Conservation (phyloP, 345 rosid genomes). For the Corymbia maculata region DNA sequence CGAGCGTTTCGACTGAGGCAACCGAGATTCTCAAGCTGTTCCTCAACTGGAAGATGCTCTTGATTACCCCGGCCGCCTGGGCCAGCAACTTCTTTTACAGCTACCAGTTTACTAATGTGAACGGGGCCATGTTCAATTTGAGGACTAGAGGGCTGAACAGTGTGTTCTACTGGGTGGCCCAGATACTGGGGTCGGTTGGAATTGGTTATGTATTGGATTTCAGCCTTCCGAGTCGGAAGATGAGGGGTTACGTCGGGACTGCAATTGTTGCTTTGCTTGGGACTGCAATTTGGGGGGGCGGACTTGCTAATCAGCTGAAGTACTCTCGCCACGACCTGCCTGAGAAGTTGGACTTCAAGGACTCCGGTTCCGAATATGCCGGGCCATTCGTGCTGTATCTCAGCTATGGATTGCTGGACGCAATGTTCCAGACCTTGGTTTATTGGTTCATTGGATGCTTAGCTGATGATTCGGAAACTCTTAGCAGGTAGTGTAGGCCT, state of each 20-base stretch:
- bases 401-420: slow-evolving; percentile 72
- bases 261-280: slow-evolving; percentile 47
- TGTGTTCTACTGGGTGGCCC: slow-evolving; percentile 85
- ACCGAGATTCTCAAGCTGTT: slow-evolving; percentile 39
- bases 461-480: slow-evolving; percentile 77
- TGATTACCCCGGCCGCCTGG: slow-evolving; percentile 77
- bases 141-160: slow-evolving; percentile 81
- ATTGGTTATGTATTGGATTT: slow-evolving; percentile 72
- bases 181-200: slow-evolving; percentile 60
- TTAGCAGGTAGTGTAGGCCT: slow-evolving; percentile 20
- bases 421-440: slow-evolving; percentile 83
- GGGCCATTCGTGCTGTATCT: slow-evolving; percentile 71
- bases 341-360: slow-evolving; percentile 55
- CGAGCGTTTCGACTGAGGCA: slow-evolving; percentile 18
- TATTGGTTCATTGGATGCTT: slow-evolving; percentile 87
- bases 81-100: slow-evolving; percentile 78
- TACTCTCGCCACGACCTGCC: slow-evolving; percentile 33
- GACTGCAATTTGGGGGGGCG: slow-evolving; percentile 71
- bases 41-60: slow-evolving; percentile 59
- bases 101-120: slow-evolving; percentile 77
- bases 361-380: slow-evolving; percentile 37
- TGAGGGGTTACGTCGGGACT: slow-evolving; percentile 63
- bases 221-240: slow-evolving; percentile 56
- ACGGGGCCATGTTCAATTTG: slow-evolving; percentile 43
- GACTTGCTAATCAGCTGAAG: slow-evolving; percentile 54